Conservation (phyloP, 1,139 yeast species). For the Zygoascus sp. region DNA sequence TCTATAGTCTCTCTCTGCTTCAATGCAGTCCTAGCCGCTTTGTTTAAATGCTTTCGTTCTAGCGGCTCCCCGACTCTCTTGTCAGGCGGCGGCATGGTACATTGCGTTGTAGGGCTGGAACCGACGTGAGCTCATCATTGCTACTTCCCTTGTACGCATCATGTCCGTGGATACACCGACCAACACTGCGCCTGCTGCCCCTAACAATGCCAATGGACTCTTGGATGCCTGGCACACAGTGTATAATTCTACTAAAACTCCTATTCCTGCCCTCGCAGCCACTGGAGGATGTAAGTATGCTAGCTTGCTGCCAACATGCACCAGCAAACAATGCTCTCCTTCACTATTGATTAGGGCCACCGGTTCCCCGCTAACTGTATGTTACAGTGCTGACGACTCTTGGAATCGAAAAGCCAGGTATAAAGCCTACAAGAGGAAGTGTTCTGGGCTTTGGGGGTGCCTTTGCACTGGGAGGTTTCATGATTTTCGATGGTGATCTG, state of each 20-base stretch:
- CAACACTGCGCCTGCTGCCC: background rate
- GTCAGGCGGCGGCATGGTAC: background rate
- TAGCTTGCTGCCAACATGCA: background rate
- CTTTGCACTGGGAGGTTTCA: slow-evolving; percentile 69
- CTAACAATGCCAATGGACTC: slow-evolving; percentile 1
- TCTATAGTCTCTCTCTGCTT: background rate
- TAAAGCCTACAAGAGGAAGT: slow-evolving; percentile 46
- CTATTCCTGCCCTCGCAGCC: slow-evolving; percentile 28
- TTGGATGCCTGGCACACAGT: slow-evolving; percentile 9
- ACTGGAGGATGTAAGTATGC: slow-evolving; percentile 23
- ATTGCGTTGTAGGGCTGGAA: slow-evolving; percentile 2
- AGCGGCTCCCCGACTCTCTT: background rate
- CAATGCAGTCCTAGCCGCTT: background rate
- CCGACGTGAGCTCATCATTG: too few species aligned
- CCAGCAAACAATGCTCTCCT: slow-evolving; percentile 7
- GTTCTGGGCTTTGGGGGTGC: slow-evolving; percentile 63
- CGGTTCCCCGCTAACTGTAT: background rate
- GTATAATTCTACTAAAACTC: slow-evolving; percentile 26
- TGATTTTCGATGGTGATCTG: slow-evolving; percentile 74
- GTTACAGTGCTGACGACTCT: slow-evolving; percentile 27
- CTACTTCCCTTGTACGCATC: background rate
- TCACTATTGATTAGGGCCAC: slow-evolving; percentile 15
- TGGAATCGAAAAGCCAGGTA: slow-evolving; percentile 24
- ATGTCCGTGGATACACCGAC: slow-evolving; percentile 1
- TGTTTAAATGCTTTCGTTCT: background rate